These are phyloP conservation scores for Aspergillus eucalypticola DNA, from an alignment of 2,329 filamentous ascomycete species.

Conservation along the genomic window DNA sequence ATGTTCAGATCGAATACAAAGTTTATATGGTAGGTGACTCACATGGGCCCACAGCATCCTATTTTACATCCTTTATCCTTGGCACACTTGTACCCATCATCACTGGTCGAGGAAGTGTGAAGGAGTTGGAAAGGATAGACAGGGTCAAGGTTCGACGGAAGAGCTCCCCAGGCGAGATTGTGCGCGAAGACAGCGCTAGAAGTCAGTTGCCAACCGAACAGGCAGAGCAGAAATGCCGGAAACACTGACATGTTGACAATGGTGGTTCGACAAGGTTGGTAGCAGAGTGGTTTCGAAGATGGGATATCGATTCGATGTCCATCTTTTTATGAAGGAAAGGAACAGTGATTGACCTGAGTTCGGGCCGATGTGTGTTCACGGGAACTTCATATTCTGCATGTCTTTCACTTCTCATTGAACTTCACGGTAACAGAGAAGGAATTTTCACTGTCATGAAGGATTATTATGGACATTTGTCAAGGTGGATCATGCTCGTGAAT, in stretches of 20 bases:
- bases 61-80: conserved; percentile 9
- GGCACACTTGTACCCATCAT: conserved; percentile 9
- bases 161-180: neutral
- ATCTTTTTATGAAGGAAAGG: neutral
- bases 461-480: too few relatives aligned
- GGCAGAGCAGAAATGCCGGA: neutral
- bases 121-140: neutral
- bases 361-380: neutral
- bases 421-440: too few relatives aligned
- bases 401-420: too few relatives aligned
- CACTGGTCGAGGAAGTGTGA: neutral
- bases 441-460: too few relatives aligned
- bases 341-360: neutral
- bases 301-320: neutral
- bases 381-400: neutral
- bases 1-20: neutral
- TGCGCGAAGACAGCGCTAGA: neutral
- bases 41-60: conserved; percentile 13
- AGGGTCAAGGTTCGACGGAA: neutral
- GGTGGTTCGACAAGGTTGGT: neutral
- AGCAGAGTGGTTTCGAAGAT: neutral
- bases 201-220: neutral
- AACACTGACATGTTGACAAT: neutral
- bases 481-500: too few relatives aligned
- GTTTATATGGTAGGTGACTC: neutral